Conservation (phyloP, 139 green algal genomes). For the Closterium sp. region DNA sequence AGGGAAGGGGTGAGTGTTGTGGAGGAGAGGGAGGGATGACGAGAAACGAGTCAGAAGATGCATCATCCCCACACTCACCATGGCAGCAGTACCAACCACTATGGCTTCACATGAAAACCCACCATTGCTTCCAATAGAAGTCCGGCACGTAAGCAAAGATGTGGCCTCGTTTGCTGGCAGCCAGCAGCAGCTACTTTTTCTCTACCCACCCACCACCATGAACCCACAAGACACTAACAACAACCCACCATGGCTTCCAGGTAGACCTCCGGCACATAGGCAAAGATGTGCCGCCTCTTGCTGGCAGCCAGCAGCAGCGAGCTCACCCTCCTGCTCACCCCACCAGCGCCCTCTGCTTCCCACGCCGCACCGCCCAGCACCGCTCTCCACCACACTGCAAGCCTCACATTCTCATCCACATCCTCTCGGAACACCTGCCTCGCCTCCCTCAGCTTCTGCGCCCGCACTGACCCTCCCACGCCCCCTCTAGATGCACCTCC, state of each 20-base stretch:
- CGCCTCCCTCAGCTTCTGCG: conserved; percentile 48
- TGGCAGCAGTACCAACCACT: no score
- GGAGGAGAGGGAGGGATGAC: background rate
- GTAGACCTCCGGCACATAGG: conserved; percentile 70
- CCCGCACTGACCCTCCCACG: background rate
- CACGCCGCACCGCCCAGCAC: conserved; percentile 41
- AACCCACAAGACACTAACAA: no score
- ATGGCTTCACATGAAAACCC: no score
- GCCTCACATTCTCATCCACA: conserved; percentile 52
- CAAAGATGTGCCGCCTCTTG: conserved; percentile 35
- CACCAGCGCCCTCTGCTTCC: conserved; percentile 58
- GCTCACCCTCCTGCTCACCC: conserved; percentile 31
- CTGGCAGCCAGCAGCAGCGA: conserved; percentile 52
- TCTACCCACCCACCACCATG: no score
- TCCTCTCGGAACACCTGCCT: conserved; percentile 56
- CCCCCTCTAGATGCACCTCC: no score
- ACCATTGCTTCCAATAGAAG: no score
- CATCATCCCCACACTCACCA: no score
- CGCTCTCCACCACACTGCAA: conserved; percentile 55
- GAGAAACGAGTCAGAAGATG: no score
- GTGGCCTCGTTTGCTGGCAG: no score
- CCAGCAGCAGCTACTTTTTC: no score
- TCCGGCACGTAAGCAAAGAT: no score
- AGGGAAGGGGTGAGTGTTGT: background rate
- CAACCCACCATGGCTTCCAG: conserved; percentile 49